Evolutionary conservation across 129 eudicot species (phyloP).

Genomic region (Saposhnikovia divaricata): DNA sequence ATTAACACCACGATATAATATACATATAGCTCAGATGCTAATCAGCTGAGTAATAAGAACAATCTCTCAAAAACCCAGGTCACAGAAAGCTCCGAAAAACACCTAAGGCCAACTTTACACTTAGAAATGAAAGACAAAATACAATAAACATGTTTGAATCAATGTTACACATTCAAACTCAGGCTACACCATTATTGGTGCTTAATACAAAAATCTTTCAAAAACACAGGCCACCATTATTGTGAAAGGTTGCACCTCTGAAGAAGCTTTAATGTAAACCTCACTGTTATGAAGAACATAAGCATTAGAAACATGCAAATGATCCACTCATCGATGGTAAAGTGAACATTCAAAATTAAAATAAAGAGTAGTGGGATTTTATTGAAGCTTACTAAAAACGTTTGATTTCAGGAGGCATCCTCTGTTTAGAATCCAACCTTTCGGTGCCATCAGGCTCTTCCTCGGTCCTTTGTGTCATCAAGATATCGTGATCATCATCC

Average conservation of each 20-base stretch:
- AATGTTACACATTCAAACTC: neutral
- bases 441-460: too few species aligned
- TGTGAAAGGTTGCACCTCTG: conserved; percentile 80
- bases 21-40: neutral
- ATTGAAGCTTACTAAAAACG: too few species aligned
- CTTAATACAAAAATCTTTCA: too few species aligned
- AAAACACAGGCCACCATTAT: conserved; percentile 17
- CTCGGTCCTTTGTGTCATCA: too few species aligned
- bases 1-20: neutral
- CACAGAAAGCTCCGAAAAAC: neutral
- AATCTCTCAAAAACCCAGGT: neutral
- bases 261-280: conserved; percentile 78
- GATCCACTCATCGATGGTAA: neutral
- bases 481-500: too few species aligned
- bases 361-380: too few species aligned
- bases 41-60: neutral
- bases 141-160: neutral
- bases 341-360: too few species aligned
- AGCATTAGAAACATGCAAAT: conserved; percentile 11
- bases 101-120: neutral
- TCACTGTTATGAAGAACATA: conserved; percentile 43
- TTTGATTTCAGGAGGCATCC: too few species aligned
- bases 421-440: too few species aligned
- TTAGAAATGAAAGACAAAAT: too few species aligned
- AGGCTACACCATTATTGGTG: neutral